These are phyloP conservation scores for Trichoderma arundinaceum DNA, from an alignment of 2,329 filamentous ascomycete genomes.

Conservation along the genomic window DNA sequence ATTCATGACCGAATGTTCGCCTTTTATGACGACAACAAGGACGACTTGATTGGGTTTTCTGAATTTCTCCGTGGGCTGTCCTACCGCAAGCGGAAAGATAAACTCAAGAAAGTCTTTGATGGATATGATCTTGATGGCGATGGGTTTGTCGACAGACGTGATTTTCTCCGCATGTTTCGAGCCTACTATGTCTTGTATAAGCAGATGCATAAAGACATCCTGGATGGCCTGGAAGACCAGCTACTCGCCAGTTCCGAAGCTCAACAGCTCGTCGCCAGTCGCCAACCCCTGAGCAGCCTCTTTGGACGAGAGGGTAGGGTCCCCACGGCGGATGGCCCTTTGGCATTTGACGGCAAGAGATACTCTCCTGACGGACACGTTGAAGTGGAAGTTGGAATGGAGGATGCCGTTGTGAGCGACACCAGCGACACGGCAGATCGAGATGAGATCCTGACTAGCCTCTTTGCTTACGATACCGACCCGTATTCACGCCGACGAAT, in stretches of 20 bases:
- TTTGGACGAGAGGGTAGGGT: slow-evolving; percentile 76
- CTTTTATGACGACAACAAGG: slow-evolving; percentile 91
- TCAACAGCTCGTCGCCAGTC: slow-evolving; percentile 74
- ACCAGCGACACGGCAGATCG: slow-evolving; percentile 65
- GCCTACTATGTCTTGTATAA: slow-evolving; percentile 92
- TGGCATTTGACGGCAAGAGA: slow-evolving; percentile 69
- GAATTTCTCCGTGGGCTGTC: slow-evolving; percentile 88
- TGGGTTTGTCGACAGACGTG: slow-evolving; percentile 81
- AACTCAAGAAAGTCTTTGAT: slow-evolving; percentile 76
- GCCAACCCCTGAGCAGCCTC: slow-evolving; percentile 74
- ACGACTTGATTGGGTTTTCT: slow-evolving; percentile 87
- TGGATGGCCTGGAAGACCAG: slow-evolving; percentile 78
- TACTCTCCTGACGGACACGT: slow-evolving; percentile 67
- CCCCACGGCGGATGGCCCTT: slow-evolving; percentile 63
- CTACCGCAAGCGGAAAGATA: slow-evolving; percentile 69
- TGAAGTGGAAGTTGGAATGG: slow-evolving; percentile 63
- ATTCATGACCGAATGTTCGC: slow-evolving; percentile 96
- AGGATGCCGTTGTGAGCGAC: slow-evolving; percentile 63
- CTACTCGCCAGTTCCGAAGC: slow-evolving; percentile 76
- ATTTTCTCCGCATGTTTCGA: slow-evolving; percentile 89
- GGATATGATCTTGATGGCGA: slow-evolving; percentile 92
- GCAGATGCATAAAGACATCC: slow-evolving; percentile 84
- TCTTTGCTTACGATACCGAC: slow-evolving; percentile 52
- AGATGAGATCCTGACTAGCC: slow-evolving; percentile 62
- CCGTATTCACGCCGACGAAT: slow-evolving; percentile 41